Conservation (phyloP, 2,329 filamentous ascomycete species). For the Ophiocordyceps robertsii region DNA sequence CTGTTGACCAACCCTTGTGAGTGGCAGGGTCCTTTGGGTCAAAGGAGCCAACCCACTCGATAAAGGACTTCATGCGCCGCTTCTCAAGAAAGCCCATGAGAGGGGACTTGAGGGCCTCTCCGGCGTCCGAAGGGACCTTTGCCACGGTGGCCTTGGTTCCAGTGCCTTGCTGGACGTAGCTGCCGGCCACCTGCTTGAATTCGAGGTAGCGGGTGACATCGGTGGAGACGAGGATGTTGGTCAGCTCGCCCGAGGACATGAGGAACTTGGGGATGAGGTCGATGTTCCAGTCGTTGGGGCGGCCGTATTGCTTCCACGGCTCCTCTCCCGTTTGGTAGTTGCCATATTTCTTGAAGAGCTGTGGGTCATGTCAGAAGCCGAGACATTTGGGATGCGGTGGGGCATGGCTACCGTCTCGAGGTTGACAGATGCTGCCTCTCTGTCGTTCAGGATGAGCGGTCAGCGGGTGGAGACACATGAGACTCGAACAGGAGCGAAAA, state of each 20-base stretch:
- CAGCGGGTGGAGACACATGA: background rate
- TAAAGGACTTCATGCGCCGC: slow-evolving; percentile 88
- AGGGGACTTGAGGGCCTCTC: slow-evolving; percentile 79
- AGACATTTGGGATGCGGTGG: slow-evolving; percentile 4
- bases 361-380: slow-evolving; percentile 7
- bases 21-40: slow-evolving; percentile 68
- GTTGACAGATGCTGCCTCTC: slow-evolving; percentile 92
- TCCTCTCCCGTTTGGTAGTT: slow-evolving; percentile 68
- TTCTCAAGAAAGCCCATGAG: slow-evolving; percentile 98
- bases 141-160: slow-evolving; percentile 80
- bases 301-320: slow-evolving; percentile 96
- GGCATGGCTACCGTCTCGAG: slow-evolving; percentile 63
- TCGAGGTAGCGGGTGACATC: slow-evolving; percentile 82
- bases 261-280: slow-evolving; percentile 96
- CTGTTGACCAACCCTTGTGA: slow-evolving; percentile 61
- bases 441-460: slow-evolving; percentile 3
- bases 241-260: slow-evolving; percentile 96
- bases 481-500: background rate
- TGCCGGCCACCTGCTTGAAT: slow-evolving; percentile 90
- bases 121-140: slow-evolving; percentile 90
- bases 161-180: slow-evolving; percentile 83
- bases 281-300: slow-evolving; percentile 98
- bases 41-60: slow-evolving; percentile 88
- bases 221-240: slow-evolving; percentile 95
- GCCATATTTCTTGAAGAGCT: slow-evolving; percentile 96